phyloP scores from a whole-genome alignment of 495 filamentous ascomycete species.

The Extremus antarcticus region DNA sequence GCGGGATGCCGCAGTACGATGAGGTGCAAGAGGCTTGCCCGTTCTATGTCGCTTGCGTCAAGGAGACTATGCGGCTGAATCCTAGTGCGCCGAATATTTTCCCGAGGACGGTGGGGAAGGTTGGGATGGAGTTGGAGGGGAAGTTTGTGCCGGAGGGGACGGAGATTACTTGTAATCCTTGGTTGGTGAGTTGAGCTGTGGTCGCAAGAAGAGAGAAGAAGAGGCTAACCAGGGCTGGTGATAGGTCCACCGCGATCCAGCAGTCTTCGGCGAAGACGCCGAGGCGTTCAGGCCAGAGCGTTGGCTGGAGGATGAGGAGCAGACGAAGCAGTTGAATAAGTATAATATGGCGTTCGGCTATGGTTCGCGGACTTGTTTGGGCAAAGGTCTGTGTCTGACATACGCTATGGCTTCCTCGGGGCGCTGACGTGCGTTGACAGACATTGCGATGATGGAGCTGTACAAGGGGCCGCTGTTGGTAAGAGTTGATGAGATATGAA shows the following conservation, averaged over 20 bases:
- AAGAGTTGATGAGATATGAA: too few species aligned
- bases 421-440: too few species aligned
- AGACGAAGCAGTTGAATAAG: slow-evolving; percentile 39
- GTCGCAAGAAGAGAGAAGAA: not conserved
- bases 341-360: slow-evolving; percentile 45
- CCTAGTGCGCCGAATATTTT: slow-evolving; percentile 37
- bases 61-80: slow-evolving; percentile 40
- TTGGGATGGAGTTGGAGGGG: slow-evolving; percentile 44
- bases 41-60: slow-evolving; percentile 43
- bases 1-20: slow-evolving; percentile 29
- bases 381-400: slow-evolving; percentile 28
- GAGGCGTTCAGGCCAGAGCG: slow-evolving; percentile 32
- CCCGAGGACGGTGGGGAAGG: slow-evolving; percentile 36
- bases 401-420: not conserved
- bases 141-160: slow-evolving; percentile 46
- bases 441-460: slow-evolving; percentile 48
- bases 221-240: not conserved
- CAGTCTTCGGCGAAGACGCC: slow-evolving; percentile 42
- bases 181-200: slow-evolving; percentile 29
- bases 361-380: slow-evolving; percentile 44
- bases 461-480: slow-evolving; percentile 43
- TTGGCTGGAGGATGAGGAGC: slow-evolving; percentile 35
- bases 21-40: slow-evolving; percentile 35
- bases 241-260: slow-evolving; percentile 35
- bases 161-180: slow-evolving; percentile 46